A percentile compares a stretch with the other conserved stretches of the same genome.
phyloP scores from a whole-genome alignment of 345 rosid genomes.

The Gossypium rotundifolium region DNA sequence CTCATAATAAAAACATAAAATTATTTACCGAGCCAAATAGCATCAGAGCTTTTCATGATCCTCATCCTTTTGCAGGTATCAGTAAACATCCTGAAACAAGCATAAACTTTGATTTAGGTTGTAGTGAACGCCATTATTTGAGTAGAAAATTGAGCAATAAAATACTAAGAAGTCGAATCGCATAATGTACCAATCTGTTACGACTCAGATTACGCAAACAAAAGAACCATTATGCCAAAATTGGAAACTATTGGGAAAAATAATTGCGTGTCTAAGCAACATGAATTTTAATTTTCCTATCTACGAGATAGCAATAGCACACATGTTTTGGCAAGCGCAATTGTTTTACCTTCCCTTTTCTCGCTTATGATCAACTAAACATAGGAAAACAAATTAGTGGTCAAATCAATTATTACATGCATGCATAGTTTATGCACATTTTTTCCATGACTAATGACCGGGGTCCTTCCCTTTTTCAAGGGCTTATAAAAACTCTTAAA shows the following conservation, averaged over 20 bases:
- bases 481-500: not conserved
- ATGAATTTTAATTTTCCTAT: not conserved
- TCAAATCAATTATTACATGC: not conserved
- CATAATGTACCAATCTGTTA: not conserved
- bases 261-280: not conserved
- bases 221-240: not conserved
- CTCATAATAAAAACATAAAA: not conserved
- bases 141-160: not conserved
- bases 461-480: not conserved
- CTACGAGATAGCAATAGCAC: not conserved
- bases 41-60: constrained; percentile 71
- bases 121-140: not conserved
- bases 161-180: not conserved
- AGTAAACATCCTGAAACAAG: constrained; percentile 49
- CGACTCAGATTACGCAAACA: too few relatives aligned
- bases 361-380: not conserved
- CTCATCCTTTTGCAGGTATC: constrained; percentile 54
- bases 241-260: not conserved
- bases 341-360: not conserved
- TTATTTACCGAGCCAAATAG: constrained; percentile 53
- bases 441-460: not conserved
- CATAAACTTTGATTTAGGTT: not conserved
- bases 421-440: too few relatives aligned
- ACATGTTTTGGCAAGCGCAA: not conserved
- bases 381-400: not conserved